Evolutionary conservation across 2,329 filamentous ascomycete species (phyloP).

Genomic region (Orbilia ellipsospora): DNA sequence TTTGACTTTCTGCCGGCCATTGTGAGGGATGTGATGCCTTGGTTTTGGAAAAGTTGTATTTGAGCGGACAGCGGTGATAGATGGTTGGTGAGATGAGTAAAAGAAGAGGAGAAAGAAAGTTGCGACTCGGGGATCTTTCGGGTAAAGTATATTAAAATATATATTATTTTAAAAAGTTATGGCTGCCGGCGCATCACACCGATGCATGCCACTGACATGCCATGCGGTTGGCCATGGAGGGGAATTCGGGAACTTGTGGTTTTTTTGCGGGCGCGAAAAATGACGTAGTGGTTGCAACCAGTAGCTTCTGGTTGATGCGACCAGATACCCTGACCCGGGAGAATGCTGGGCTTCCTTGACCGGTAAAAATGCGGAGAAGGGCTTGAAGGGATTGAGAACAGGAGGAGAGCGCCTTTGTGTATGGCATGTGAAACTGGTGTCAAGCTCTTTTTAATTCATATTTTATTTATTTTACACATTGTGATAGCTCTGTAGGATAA

Average conservation of each 20-base stretch:
- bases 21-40: not conserved
- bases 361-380: slow-evolving; percentile 10
- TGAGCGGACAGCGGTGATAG: too few relatives aligned
- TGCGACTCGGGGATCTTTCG: slow-evolving; percentile 12
- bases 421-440: too few relatives aligned
- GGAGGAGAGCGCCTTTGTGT: too few relatives aligned
- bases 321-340: not conserved
- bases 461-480: too few relatives aligned
- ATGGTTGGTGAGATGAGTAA: not conserved
- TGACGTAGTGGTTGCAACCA: slow-evolving; percentile 38
- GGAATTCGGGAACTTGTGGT: not conserved
- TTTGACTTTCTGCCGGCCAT: slow-evolving; percentile 44
- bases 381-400: not conserved
- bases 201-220: too few relatives aligned
- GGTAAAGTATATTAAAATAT: slow-evolving; percentile 12
- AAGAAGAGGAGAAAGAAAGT: not conserved
- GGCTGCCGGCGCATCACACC: too few relatives aligned
- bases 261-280: slow-evolving; percentile 1
- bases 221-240: slow-evolving; percentile 2
- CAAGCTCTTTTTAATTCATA: too few relatives aligned
- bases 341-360: not conserved
- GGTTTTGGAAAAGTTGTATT: not conserved
- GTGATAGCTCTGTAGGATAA: too few relatives aligned
- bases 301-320: not conserved
- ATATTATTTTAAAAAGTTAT: too few relatives aligned